Evolutionary conservation across 2,329 filamentous ascomycete genomes (phyloP).

Genomic region (Botrytis galanthina): DNA sequence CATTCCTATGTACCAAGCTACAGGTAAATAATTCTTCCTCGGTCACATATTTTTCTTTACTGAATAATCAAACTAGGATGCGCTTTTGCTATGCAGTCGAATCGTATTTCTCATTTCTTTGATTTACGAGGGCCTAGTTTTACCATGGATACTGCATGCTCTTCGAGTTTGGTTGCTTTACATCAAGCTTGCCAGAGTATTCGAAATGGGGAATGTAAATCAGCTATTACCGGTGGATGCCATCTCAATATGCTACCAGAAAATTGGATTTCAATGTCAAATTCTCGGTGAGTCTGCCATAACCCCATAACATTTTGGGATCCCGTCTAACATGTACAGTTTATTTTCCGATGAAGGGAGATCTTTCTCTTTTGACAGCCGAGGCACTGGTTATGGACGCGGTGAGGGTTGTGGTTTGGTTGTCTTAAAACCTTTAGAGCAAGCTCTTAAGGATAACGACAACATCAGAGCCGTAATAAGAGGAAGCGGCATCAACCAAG

Average conservation of each 20-base stretch:
- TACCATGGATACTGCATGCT: conserved; percentile 49
- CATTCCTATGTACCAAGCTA: conserved; percentile 51
- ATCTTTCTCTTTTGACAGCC: conserved; percentile 52
- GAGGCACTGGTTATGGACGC: conserved; percentile 61
- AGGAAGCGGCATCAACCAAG: conserved; percentile 47
- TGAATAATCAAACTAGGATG: conserved; percentile 34
- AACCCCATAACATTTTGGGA: not conserved
- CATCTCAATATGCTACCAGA: conserved; percentile 29
- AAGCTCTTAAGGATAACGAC: conserved; percentile 59
- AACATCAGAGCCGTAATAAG: conserved; percentile 47
- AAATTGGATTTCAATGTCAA: conserved; percentile 34
- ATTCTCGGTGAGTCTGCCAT: conserved; percentile 28
- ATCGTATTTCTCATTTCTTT: conserved; percentile 44
- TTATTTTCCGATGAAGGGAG: conserved; percentile 34
- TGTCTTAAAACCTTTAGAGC: conserved; percentile 55
- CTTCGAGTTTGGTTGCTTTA: conserved; percentile 44
- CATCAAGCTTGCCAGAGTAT: conserved; percentile 46
- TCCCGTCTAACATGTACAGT: conserved; percentile 47
- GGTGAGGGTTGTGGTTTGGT: conserved; percentile 61
- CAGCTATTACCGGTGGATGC: conserved; percentile 35
- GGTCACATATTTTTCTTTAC: not conserved
- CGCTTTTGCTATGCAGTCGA: conserved; percentile 43
- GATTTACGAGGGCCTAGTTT: conserved; percentile 43
- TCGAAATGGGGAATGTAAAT: conserved; percentile 41
- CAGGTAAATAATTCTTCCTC: conserved; percentile 38